Conservation (phyloP, 2,329 filamentous ascomycete species). For the Teratosphaeria pseudoeucalypti region DNA sequence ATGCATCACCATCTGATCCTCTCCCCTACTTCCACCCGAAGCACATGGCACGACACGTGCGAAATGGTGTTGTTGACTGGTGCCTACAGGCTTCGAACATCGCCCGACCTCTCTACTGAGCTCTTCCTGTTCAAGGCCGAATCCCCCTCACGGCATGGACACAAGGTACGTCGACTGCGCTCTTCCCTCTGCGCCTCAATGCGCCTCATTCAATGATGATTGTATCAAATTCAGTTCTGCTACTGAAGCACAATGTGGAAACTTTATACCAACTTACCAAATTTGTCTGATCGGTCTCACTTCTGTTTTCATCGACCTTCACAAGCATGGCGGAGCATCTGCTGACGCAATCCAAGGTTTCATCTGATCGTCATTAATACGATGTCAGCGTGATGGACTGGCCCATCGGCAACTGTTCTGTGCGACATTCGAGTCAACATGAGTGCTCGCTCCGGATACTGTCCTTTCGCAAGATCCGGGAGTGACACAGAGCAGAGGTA, state of each 20-base stretch:
- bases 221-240: constrained; percentile 33
- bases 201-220: constrained; percentile 22
- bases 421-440: background rate
- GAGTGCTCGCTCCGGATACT: background rate
- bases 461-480: background rate
- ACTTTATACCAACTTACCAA: constrained; percentile 28
- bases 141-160: background rate
- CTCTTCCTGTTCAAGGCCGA: background rate
- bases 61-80: background rate
- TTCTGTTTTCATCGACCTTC: background rate
- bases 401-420: background rate
- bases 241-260: constrained; percentile 28
- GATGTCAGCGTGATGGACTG: background rate
- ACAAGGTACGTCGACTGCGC: background rate
- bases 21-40: background rate
- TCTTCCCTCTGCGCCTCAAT: background rate
- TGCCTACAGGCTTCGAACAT: background rate
- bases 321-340: background rate
- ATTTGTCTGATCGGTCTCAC: constrained; percentile 23
- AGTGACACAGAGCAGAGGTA: background rate
- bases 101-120: background rate
- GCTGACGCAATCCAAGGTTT: background rate
- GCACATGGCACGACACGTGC: background rate
- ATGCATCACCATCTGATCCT: constrained; percentile 33
- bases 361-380: background rate